Evolutionary conservation across 139 green algal species (phyloP), one percentile per base, ranked within the genome.

Genomic region (Astrephomene gubernaculifera): DNA sequence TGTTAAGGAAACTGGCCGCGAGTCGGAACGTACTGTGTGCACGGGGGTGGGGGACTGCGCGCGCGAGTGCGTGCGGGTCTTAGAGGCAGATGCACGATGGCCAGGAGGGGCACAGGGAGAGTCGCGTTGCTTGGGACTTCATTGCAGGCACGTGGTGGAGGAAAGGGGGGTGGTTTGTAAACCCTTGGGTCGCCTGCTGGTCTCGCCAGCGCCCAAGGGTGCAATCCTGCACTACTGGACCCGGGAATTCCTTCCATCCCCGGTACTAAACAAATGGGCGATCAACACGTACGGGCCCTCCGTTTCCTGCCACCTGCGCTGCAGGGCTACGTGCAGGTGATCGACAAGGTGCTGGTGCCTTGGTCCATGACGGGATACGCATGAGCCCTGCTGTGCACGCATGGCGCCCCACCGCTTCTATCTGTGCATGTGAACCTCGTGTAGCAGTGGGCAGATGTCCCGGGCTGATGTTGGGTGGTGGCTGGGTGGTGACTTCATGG

Each of bases 341-440:
- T 86, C 6, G 79, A 86, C 25, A 31, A 65, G 0, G 65, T 86
- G 45, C 79, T 86, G 3, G 33, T 86, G 4, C 79, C 79, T 0
- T 86, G 65, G 65, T 25, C 64, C 65, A 86, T 86, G 79, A 86
- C 17, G 17, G 79, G 79, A 12, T 86, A 86, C 43, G 21, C 60
- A 14, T 83, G 29, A 80, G 4, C n/a, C n/a, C n/a, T n/a, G n/a
- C n/a, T n/a, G n/a, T n/a, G n/a, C n/a, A n/a, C n/a, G n/a, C n/a
- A n/a, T n/a, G n/a, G n/a, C n/a, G n/a, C n/a, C n/a, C n/a, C n/a
- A n/a, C n/a, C n/a, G n/a, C n/a, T n/a, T n/a, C n/a, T n/a, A n/a
- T n/a, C n/a, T n/a, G n/a, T n/a, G n/a, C n/a, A n/a, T n/a, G n/a
- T n/a, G n/a, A n/a, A n/a, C n/a, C n/a, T n/a, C n/a, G n/a, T n/a